A percentile compares a stretch with the other conserved stretches of the same genome.
Conservation (phyloP, 2,329 filamentous ascomycete species). For the Fulvia fulva region DNA sequence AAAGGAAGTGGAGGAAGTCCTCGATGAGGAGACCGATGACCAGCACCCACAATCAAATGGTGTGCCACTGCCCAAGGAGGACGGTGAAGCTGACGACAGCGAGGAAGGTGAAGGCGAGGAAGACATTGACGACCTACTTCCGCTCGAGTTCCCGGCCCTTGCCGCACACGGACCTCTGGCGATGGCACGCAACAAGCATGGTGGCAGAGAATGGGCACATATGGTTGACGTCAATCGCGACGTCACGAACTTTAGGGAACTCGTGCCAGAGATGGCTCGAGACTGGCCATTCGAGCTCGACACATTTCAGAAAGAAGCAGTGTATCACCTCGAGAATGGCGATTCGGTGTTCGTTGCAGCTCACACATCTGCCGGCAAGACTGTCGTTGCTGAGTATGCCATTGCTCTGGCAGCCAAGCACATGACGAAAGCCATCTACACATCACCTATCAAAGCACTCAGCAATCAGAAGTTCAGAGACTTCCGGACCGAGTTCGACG, state of each 20-base stretch:
- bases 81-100: conserved; percentile 43
- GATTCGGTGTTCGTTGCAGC: conserved; percentile 98
- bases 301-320: conserved; percentile 96
- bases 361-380: conserved; percentile 96
- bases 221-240: conserved; percentile 95
- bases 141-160: conserved; percentile 87
- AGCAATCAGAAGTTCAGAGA: conserved; percentile 99
- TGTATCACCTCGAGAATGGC: conserved; percentile 93
- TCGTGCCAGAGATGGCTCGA: conserved; percentile 93
- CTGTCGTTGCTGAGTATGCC: conserved; percentile 95
- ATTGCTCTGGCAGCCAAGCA: conserved; percentile 95
- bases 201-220: conserved; percentile 89
- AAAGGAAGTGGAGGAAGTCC: conserved; percentile 64
- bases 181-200: conserved; percentile 66
- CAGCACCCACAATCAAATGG: conserved; percentile 33
- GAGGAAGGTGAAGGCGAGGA: conserved; percentile 45
- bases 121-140: conserved; percentile 79
- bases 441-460: conserved; percentile 94
- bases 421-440: conserved; percentile 99
- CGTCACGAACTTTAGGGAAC: conserved; percentile 87
- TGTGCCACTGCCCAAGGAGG: conserved; percentile 22
- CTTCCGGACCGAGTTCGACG: conserved; percentile 83
- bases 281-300: conserved; percentile 97
- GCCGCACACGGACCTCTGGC: conserved; percentile 77
- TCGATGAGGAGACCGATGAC: conserved; percentile 52